A percentile compares a stretch with the other conserved stretches of the same genome.
Evolutionary conservation across 768 basidiomycete genomes (phyloP).

Genomic region (Tylopilus rubrobrunneus): DNA sequence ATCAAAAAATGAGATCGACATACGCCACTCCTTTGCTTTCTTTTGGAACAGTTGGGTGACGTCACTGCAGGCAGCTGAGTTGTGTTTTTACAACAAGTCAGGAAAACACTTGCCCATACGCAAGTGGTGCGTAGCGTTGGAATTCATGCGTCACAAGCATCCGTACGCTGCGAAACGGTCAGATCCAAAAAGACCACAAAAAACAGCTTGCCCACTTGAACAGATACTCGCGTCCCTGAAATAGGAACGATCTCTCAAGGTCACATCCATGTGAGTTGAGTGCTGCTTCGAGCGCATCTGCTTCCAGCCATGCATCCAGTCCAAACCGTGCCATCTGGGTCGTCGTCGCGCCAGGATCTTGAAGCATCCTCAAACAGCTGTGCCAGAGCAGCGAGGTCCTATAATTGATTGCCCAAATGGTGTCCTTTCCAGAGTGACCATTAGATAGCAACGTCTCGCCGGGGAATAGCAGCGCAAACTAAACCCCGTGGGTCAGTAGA

Average conservation of each 20-base stretch:
- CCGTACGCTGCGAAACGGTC: slow-evolving; percentile 45
- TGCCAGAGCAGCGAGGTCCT: slow-evolving; percentile 72
- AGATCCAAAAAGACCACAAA: slow-evolving; percentile 1
- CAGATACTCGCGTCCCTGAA: slow-evolving; percentile 66
- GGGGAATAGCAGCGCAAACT: slow-evolving; percentile 74
- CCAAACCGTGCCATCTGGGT: slow-evolving; percentile 59
- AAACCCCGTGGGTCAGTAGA: slow-evolving; percentile 4
- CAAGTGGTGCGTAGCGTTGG: slow-evolving; percentile 57
- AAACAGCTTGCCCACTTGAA: slow-evolving; percentile 57
- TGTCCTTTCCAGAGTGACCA: slow-evolving; percentile 49
- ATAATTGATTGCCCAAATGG: slow-evolving; percentile 72
- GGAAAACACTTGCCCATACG: slow-evolving; percentile 43
- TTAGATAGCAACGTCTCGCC: slow-evolving; percentile 52
- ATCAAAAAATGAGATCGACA: slow-evolving; percentile 26
- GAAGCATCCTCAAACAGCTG: slow-evolving; percentile 60
- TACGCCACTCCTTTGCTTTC: slow-evolving; percentile 69
- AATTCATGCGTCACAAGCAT: slow-evolving; percentile 72
- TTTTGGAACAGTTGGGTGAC: slow-evolving; percentile 45
- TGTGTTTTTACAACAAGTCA: neutral
- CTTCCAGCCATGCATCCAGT: slow-evolving; percentile 65
- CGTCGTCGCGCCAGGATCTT: slow-evolving; percentile 38
- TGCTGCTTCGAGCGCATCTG: slow-evolving; percentile 60
- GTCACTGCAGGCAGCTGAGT: slow-evolving; percentile 31
- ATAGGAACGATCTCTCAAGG: slow-evolving; percentile 65
- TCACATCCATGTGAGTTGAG: slow-evolving; percentile 62